Base-by-base conservation (phyloP, 1,284 basidiomycete species). In the Golubevia sp. region DNA sequence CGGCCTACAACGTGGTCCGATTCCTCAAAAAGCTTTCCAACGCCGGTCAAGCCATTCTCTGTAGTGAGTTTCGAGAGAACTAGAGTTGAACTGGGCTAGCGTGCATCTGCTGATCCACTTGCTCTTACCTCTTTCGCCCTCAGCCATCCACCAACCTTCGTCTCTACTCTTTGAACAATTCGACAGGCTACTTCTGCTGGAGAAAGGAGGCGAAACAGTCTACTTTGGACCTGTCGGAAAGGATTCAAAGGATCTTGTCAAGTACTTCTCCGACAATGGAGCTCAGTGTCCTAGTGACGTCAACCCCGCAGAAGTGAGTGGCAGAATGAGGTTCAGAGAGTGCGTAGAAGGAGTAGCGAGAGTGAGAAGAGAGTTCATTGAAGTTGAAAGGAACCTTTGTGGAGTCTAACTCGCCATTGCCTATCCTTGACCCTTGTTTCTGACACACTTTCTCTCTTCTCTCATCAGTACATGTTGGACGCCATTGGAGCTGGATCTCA, bases 401-500 rank as follows among this genome's bases (percentile, higher is more conserved):
- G n/a, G n/a, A n/a, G n/a, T n/a, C n/a, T n/a, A n/a, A n/a, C n/a
- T n/a, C n/a, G n/a, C n/a, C n/a, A n/a, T n/a, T n/a, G n/a, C 11
- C 30, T 34, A 11, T 34, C 30, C 4, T 34, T 11, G 11, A 34
- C 11, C 11, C 30, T 34, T 5, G 5, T 34, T 34, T 34, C 30
- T 5, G 4, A 5, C 11, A 34, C 30, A n/a, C 30, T 34, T 34
- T 34, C 5, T 34, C 4, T 34, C 30, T 3, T 34, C 11, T 50
- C 55, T 6, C 49, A 51, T 3, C 51, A 59, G 25, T 60, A 53
- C 70, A 85, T 85, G 84, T 82, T 85, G 56, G 85, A 86, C 67
- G 90, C 90, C 20, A 92, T 92, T 61, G 91, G 91, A 64, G 90
- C 91, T 59, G 91, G 91, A 56, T 87, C 90, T 38, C 85, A 87